Base-by-base conservation (phyloP, 2,329 filamentous ascomycete genomes). In the Verticillium tricorpus region DNA sequence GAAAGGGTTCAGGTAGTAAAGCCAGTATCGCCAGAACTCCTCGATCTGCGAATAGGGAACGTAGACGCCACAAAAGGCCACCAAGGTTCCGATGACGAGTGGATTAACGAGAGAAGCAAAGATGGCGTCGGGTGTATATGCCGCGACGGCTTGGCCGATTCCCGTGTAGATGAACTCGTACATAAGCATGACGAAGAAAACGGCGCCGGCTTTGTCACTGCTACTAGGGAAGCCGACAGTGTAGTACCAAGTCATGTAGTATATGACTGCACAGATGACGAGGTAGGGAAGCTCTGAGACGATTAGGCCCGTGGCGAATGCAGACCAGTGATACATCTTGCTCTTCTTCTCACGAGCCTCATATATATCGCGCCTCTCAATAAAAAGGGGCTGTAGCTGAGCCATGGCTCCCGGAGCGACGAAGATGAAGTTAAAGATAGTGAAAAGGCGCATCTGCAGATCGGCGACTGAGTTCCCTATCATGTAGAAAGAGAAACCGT, bases 51-150 rank as follows among this genome's bases (percentile, higher is more conserved):
- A 68, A 65, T 88, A 91, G 0, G 89, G 89, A 0, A 92, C 89
- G 6, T 92, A 78, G 1, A 93, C 88, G 64, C 90, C 90, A 67
- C 89, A 92, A 77, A 93, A 93, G 1, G 82, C 84, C 8, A 91
- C 81, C 2, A 92, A 77, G 52, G 86, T 72, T 69, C 81, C 79
- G 61, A 88, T 74, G 12, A 87, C 59, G 0, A 88, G 69, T 0
- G 84, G 84, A 65, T 87, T 87, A 63, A 81, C 79, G 5, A 88
- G 76, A 0, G 83, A 76, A 0, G 85, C 85, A 56, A 87, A 86
- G 11, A 85, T 80, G 39, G 80, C 84, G 64, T 85, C 87, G 0
- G 85, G 85, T 0, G 85, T 82, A 63, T 87, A 88, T 1, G 86
- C 85, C 0, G 85, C 84, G n/a, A 88, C 77, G 67, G 85, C 84